Evolutionary conservation across 345 rosid species (phyloP), one percentile per base, ranked within the genome.

Genomic region (Nasturtium officinale): DNA sequence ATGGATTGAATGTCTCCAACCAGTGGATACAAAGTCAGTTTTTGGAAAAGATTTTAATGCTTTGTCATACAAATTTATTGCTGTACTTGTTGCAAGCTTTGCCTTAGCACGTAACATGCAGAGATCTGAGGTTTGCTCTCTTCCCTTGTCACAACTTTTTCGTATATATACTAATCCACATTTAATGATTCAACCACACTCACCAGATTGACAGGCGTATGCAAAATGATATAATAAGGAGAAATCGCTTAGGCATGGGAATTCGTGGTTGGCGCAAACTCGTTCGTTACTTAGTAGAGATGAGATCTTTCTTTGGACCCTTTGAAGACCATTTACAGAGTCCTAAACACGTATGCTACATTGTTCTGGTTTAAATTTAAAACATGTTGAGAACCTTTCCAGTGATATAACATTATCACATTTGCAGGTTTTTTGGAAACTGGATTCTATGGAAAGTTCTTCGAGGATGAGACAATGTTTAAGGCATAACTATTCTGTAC

Each of bases 41-140:
- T 95, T 90, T 45, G 99, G 98, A 60, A 91, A 91, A 78, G 99
- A 95, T 80, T 91, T 95, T 70, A 91, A 91, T 81, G 97, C 96
- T 76, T 67, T 91, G 58, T 91, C 98, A 46, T 91, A 95, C 71
- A 95, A 95, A 72, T 91, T 86, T 77, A 82, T 95, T 47, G 99
- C 96, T 30, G 88, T 90, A 69, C 94, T 95, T 80, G 96, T 95
- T 78, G 96, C 97, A 75, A 95, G 99, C 81, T 95, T 95, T 84
- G 99, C 99, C 73, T 87, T 91, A 50, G 96, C 99, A 64, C 85
- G 99, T 80, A 95, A 91, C 73, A 86, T 87, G 85, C 98, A 91
- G 81, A 87, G 99, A 74, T 87, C 87, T 52, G 99, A 91, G 99
- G 98, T 94, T 79, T 55, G 80, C 54, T 67, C 76, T 63, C 51